These are phyloP conservation scores for Piromyces finnis DNA, from an alignment of 192 early-diverging fungal genomes.

Conservation along the genomic window DNA sequence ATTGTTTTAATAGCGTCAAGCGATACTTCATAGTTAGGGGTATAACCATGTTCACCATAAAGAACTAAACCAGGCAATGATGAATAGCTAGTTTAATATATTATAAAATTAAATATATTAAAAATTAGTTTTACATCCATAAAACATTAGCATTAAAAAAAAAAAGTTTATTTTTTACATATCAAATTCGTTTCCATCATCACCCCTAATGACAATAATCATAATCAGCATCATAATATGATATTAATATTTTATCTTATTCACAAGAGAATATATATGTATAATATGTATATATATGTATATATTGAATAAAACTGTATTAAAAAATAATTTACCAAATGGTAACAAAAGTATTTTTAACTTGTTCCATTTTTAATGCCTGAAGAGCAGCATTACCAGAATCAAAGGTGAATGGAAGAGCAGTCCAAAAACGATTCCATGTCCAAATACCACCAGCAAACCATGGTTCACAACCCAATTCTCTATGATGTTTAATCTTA, in stretches of 20 bases:
- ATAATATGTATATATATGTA: too few relatives aligned
- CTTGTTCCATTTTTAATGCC: constrained; percentile 41
- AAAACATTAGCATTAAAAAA: too few relatives aligned
- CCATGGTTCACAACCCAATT: constrained; percentile 70
- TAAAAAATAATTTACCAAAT: constrained; percentile 23
- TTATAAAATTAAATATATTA: too few relatives aligned
- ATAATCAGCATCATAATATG: neutral
- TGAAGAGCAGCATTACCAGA: constrained; percentile 50
- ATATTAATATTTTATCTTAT: too few relatives aligned
- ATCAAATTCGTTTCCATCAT: constrained; percentile 84
- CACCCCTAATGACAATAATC: constrained; percentile 29
- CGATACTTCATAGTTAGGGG: constrained; percentile 37
- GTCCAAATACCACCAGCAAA: constrained; percentile 63
- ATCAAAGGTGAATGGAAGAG: constrained; percentile 64
- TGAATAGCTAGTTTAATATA: constrained; percentile 27
- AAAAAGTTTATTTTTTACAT: constrained; percentile 10
- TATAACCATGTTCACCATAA: constrained; percentile 60
- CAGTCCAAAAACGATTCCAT: constrained; percentile 67
- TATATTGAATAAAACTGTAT: too few relatives aligned
- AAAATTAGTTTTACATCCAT: too few relatives aligned
- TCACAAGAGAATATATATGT: too few relatives aligned
- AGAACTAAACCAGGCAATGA: constrained; percentile 59
- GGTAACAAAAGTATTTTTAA: constrained; percentile 62
- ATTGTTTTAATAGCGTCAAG: constrained; percentile 26
- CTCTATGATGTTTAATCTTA: constrained; percentile 69